Conservation (phyloP, 768 basidiomycete genomes). For the Termitomyces sp. region DNA sequence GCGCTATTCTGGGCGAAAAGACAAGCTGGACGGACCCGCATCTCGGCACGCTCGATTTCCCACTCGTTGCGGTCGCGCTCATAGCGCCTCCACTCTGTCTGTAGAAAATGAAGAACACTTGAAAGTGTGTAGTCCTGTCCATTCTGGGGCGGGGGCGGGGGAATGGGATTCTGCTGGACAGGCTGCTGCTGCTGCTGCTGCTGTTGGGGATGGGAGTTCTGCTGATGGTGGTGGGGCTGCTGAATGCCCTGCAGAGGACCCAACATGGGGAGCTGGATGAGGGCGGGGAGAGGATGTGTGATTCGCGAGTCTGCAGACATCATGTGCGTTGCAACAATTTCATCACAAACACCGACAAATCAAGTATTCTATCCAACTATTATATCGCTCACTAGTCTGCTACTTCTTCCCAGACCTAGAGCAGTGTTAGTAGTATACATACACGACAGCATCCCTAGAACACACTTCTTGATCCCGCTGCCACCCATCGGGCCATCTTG, state of each 20-base stretch:
- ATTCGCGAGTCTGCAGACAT: conserved; percentile 19
- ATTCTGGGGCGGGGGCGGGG: conserved; percentile 76
- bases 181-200: conserved; percentile 37
- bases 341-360: conserved; percentile 38
- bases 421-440: conserved; percentile 5
- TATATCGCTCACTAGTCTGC: conserved; percentile 42
- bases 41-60: conserved; percentile 99
- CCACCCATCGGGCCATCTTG: conserved; percentile 65
- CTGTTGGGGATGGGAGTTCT: conserved; percentile 46
- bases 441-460: conserved; percentile 12
- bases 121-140: conserved; percentile 93
- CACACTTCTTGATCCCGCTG: conserved; percentile 85
- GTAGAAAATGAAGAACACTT: conserved; percentile 92
- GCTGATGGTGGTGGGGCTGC: conserved; percentile 54
- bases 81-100: conserved; percentile 96
- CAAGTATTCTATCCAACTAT: conserved; percentile 12
- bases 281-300: conserved; percentile 18
- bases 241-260: conserved; percentile 64
- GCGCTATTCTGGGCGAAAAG: conserved; percentile 18
- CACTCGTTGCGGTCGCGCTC: conserved; percentile 99
- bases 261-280: conserved; percentile 64
- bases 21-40: conserved; percentile 68
- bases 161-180: conserved; percentile 48
- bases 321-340: conserved; percentile 18
- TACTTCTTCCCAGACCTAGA: conserved; percentile 71